Conservation (phyloP, 1,284 basidiomycete genomes). For the Austropuccinia psidii region DNA sequence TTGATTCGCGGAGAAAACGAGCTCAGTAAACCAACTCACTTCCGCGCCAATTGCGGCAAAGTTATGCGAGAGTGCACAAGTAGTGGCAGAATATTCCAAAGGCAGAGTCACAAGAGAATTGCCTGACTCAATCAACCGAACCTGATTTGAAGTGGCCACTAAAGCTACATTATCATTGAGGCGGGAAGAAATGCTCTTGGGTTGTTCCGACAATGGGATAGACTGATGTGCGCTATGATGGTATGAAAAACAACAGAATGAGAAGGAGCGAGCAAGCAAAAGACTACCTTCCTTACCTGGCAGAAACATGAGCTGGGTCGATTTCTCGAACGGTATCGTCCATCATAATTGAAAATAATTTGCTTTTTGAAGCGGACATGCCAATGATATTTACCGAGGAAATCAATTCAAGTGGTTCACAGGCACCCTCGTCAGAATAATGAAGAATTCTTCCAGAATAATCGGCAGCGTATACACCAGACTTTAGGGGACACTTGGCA, state of each 20-base stretch:
- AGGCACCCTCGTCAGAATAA: constrained; percentile 52
- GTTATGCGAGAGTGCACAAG: constrained; percentile 53
- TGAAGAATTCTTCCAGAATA: constrained; percentile 67
- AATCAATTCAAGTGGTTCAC: constrained; percentile 44
- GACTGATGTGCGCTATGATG: constrained; percentile 35
- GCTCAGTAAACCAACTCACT: constrained; percentile 50
- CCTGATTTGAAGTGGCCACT: constrained; percentile 57
- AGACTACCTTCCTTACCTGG: neutral
- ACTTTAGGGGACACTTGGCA: constrained; percentile 14
- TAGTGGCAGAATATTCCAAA: constrained; percentile 55
- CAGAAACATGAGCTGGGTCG: constrained; percentile 47
- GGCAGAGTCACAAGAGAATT: constrained; percentile 59
- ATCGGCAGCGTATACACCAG: constrained; percentile 56
- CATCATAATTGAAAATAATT: constrained; percentile 63
- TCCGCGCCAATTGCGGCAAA: constrained; percentile 67
- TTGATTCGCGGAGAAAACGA: too few species aligned
- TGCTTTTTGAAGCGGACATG: constrained; percentile 39
- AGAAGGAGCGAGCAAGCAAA: neutral
- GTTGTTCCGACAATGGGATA: constrained; percentile 57
- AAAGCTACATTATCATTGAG: constrained; percentile 59
- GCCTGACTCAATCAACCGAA: constrained; percentile 54
- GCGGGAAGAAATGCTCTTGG: constrained; percentile 60
- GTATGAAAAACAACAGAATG: neutral
- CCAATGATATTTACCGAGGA: constrained; percentile 12
- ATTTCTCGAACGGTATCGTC: constrained; percentile 71